Evolutionary conservation across 331 rosid species (phyloP), one percentile per base, ranked within the genome.

Genomic region (Stylosanthes scabra): DNA sequence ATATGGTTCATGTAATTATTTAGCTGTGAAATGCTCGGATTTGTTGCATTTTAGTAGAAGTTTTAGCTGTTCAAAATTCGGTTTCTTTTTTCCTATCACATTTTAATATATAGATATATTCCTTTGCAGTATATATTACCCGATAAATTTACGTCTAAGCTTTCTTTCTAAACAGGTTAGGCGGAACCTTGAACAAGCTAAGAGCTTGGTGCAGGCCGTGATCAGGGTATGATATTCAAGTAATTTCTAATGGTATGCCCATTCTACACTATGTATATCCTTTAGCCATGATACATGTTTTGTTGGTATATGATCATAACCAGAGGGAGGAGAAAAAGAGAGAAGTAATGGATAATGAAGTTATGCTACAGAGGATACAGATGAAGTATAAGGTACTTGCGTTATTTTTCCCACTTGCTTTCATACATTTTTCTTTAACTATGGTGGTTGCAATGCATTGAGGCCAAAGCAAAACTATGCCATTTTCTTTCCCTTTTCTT

Each of bases 101-200:
- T 60, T 51, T 41, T 27, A 51, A 7, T 52, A 14, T 14, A 15
- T 52, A 52, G 1, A 52, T 52, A 12, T 29, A 63, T 41, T 25
- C 31, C 57, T 72, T 14, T 50, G 41, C 55, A 77, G 28, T 41
- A 37, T 57, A 51, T 79, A 42, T 63, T 68, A 9, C 69, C 59
- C 15, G 65, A 13, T 39, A 42, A 42, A 45, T 20, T 51, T 59
- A 69, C 14, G 37, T 20, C 39, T 7, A 76, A 47, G 15, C 50
- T 64, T n/a, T 72, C 6, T 42, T 9, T 20, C 37, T 69, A 46
- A 74, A 70, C 86, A 94, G 98, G 98, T 94, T 63, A 87, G 99
- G 85, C 99, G 97, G 85, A 94, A 94, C 87, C 96, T 94, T 65
- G 96, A 94, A 76, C 99, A 94, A 88, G 99, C 99, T 45, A 94